Evolutionary conservation across 352 stramenopile species (phyloP), one percentile per base, ranked within the genome.

Genomic region (Peronosclerospora sorghi): DNA sequence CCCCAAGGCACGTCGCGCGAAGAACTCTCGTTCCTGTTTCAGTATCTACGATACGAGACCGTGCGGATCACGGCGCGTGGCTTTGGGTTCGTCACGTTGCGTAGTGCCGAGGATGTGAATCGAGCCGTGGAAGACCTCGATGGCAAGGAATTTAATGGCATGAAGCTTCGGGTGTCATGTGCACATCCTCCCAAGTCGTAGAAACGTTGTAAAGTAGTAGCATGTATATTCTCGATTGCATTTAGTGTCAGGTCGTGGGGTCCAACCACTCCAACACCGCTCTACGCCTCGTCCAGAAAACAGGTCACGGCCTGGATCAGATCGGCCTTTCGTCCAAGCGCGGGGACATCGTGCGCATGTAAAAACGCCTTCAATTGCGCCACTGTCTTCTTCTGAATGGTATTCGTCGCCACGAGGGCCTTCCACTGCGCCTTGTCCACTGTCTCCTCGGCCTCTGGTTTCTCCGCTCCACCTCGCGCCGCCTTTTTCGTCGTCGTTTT

Each of bases 51-150:
- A 7, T 86, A 83, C 41, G 78, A 90, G 47, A 86, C 73, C 5
- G 77, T 90, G 23, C 78, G 78, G n/a, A 90, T 90, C 47, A 90
- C 78, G 15, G 71, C 73, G 32, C 70, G 78, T 29, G 78, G 78
- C 0, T 87, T 87, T 55, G 78, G 78, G 15, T 90, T 90, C 48
- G 78, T 90, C 30, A 86, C 78, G 40, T 57, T 90, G 29, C 74
- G 72, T 38, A 87, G 64, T 18, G 70, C 71, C 5, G 75, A 83
- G 44, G 67, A 84, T 36, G 84, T 90, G 73, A 63, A 85, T 38
- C 75, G 78, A 38, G 78, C 78, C 6, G 75, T 87, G 24, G 75
- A 86, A 62, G 73, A 87, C 36, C 57, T 90, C 12, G 75, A 90
- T 35, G 75, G 75, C 10, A 79, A 79, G 21, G 72, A 83, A 26